These are phyloP conservation scores for Trichosporon sp. DNA, from an alignment of 1,284 basidiomycete species.

Conservation along the genomic window DNA sequence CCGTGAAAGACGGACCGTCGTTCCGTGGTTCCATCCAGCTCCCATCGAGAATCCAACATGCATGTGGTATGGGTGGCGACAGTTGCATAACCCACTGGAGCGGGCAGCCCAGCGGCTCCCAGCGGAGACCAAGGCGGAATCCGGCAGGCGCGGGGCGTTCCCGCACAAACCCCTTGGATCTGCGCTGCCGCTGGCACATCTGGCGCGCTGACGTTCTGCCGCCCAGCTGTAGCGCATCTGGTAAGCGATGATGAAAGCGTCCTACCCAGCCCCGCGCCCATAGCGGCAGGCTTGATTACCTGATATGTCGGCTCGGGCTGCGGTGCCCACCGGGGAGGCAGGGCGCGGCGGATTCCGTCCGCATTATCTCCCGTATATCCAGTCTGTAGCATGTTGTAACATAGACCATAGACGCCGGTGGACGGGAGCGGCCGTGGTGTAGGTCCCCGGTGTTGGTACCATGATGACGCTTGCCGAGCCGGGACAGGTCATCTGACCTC, in stretches of 20 bases:
- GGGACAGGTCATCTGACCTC: constrained; percentile 8
- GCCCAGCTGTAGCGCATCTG: not conserved
- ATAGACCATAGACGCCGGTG: no score
- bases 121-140: not conserved
- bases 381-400: not conserved
- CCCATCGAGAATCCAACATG: no score
- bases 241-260: constrained; percentile 14
- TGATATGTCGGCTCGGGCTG: not conserved
- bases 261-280: not conserved
- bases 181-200: not conserved
- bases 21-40: not conserved
- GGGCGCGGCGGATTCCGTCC: not conserved
- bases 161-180: constrained; percentile 12
- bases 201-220: no score
- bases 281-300: not conserved
- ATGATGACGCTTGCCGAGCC: not conserved
- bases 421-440: no score
- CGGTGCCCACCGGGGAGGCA: not conserved
- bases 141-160: not conserved
- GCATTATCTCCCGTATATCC: constrained; percentile 10
- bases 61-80: not conserved
- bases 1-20: not conserved
- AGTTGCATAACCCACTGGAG: no score
- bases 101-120: not conserved
- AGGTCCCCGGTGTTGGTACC: no score